Evolutionary conservation across 2,329 filamentous ascomycete genomes (phyloP).

Genomic region (Pseudogymnoascus sp.): DNA sequence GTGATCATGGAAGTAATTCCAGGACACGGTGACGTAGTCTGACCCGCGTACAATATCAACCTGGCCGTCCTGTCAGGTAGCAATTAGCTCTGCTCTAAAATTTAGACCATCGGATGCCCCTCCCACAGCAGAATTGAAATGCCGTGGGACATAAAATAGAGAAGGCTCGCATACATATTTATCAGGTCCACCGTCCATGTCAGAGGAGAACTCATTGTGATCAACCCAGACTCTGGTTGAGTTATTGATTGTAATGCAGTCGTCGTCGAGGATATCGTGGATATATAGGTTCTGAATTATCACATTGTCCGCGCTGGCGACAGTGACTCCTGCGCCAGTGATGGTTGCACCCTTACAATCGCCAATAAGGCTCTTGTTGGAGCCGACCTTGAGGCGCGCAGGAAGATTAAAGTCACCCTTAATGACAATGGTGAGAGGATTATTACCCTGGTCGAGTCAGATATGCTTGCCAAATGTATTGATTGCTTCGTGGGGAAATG

Average conservation of each 20-base stretch:
- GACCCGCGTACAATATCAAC: slow-evolving; percentile 37
- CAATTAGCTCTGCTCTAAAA: background rate
- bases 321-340: slow-evolving; percentile 37
- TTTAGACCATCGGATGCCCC: background rate
- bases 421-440: slow-evolving; percentile 36
- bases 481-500: slow-evolving; percentile 16
- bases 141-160: background rate
- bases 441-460: slow-evolving; percentile 31
- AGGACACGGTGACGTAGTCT: slow-evolving; percentile 36
- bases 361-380: slow-evolving; percentile 43
- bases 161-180: slow-evolving; percentile 13
- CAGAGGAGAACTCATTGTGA: slow-evolving; percentile 33
- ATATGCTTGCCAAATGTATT: background rate
- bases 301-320: slow-evolving; percentile 43
- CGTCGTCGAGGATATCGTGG: slow-evolving; percentile 39
- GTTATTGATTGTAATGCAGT: slow-evolving; percentile 42
- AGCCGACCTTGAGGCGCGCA: slow-evolving; percentile 18
- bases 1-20: slow-evolving; percentile 37
- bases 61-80: slow-evolving; percentile 33
- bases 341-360: slow-evolving; percentile 26
- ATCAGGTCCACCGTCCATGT: slow-evolving; percentile 33
- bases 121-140: background rate
- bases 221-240: slow-evolving; percentile 42
- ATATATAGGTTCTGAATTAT: slow-evolving; percentile 50
- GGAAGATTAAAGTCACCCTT: slow-evolving; percentile 27